Conservation (phyloP, 495 filamentous ascomycete species). For the Aspergillus carlsbadensis region DNA sequence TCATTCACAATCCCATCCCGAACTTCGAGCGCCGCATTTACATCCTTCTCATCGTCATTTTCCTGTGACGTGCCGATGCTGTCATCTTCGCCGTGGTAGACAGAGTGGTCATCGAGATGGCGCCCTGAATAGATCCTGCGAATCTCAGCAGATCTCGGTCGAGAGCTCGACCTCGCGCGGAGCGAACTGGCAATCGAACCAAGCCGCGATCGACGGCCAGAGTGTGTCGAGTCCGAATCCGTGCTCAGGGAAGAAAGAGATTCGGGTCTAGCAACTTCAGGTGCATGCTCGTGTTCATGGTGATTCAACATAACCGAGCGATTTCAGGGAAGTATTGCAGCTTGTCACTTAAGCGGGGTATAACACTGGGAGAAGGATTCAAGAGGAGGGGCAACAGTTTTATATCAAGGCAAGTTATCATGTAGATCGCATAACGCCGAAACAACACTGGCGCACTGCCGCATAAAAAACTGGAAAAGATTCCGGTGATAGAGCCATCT, state of each 20-base stretch:
- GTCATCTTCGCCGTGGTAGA: conserved; percentile 33
- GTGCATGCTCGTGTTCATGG: neutral
- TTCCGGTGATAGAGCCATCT: conserved; percentile 3
- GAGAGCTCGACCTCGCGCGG: conserved; percentile 17
- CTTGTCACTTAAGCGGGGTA: neutral
- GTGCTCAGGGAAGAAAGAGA: conserved; percentile 17
- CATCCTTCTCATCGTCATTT: conserved; percentile 4
- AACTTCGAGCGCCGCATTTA: conserved; percentile 25
- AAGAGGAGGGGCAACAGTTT: neutral
- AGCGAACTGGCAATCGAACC: neutral
- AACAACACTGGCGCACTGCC: neutral
- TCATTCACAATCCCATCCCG: conserved; percentile 31
- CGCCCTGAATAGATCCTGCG: conserved; percentile 31
- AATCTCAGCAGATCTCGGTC: conserved; percentile 16
- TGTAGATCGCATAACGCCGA: neutral
- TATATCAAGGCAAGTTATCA: conserved; percentile 7
- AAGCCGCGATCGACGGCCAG: conserved; percentile 4
- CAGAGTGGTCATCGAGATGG: conserved; percentile 38
- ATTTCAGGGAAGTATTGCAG: neutral
- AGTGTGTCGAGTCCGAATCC: conserved; percentile 10
- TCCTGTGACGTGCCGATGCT: neutral
- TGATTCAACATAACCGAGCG: neutral
- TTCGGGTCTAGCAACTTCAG: conserved; percentile 57
- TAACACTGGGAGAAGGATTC: neutral
- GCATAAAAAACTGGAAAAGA: neutral